Conservation (phyloP, 129 eudicot species). For the Flaveria bidentis region DNA sequence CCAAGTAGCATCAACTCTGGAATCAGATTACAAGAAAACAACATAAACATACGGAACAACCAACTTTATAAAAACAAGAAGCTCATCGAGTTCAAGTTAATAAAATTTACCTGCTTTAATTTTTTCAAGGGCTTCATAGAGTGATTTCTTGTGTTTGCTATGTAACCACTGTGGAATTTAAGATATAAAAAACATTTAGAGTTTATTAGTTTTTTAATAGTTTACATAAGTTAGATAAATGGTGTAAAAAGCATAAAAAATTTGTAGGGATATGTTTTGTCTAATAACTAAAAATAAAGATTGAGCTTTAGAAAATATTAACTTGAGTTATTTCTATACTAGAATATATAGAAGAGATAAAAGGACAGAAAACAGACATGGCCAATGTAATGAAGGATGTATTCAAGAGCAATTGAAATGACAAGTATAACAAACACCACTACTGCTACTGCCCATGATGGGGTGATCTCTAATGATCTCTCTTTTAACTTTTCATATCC, state of each 20-base stretch:
- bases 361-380: constrained; percentile 19
- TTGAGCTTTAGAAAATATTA: background rate
- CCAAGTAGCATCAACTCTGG: constrained; percentile 73
- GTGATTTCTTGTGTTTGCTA: constrained; percentile 43
- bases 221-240: background rate
- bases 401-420: constrained; percentile 42
- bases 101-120: constrained; percentile 56
- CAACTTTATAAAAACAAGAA: background rate
- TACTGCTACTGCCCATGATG: constrained; percentile 49
- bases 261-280: background rate
- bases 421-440: constrained; percentile 40
- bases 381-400: constrained; percentile 33
- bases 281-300: background rate
- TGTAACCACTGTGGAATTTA: constrained; percentile 17
- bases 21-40: background rate
- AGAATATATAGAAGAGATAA: background rate
- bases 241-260: background rate
- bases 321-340: background rate
- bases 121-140: constrained; percentile 64
- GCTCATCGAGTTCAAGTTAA: background rate
- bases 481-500: constrained; percentile 24
- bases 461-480: constrained; percentile 42
- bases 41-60: background rate
- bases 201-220: background rate
- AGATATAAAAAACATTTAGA: background rate